phyloP scores from a whole-genome alignment of 805 yeast species.

The Starmerella vaccinii region DNA sequence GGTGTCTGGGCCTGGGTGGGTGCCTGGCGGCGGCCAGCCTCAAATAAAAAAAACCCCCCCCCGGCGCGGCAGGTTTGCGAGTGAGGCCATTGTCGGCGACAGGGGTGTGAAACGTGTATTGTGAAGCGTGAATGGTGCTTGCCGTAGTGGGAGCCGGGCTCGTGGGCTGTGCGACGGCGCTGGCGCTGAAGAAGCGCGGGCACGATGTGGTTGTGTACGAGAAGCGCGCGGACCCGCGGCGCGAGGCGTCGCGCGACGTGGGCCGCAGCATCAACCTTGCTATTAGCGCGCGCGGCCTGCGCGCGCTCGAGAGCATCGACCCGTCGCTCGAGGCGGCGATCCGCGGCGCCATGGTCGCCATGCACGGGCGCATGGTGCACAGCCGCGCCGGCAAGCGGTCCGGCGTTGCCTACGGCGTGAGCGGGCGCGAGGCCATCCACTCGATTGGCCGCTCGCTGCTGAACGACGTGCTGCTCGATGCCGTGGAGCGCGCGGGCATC shows the following conservation, averaged over 20 bases:
- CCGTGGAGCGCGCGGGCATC: slow-evolving; percentile 40
- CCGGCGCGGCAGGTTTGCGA: no score
- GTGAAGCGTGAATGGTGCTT: slow-evolving; percentile 21
- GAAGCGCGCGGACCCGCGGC: slow-evolving; percentile 58
- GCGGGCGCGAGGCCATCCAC: slow-evolving; percentile 66
- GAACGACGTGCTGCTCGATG: slow-evolving; percentile 56
- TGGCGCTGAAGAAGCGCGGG: slow-evolving; percentile 68
- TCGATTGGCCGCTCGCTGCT: slow-evolving; percentile 69
- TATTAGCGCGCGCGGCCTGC: slow-evolving; percentile 73
- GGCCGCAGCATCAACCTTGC: slow-evolving; percentile 70
- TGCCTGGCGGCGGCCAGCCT: no score
- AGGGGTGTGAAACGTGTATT: no score
- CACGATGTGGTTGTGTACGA: slow-evolving; percentile 65
- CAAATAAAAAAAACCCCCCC: no score
- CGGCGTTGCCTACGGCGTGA: slow-evolving; percentile 66
- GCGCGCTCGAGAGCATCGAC: slow-evolving; percentile 56
- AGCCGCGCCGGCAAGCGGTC: slow-evolving; percentile 39
- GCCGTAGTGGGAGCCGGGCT: slow-evolving; percentile 75
- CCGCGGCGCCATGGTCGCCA: slow-evolving; percentile 58
- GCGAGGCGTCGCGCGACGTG: slow-evolving; percentile 8
- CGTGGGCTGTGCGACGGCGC: slow-evolving; percentile 75
- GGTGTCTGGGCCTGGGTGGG: no score
- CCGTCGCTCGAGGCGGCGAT: slow-evolving; percentile 46
- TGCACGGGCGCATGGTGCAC: slow-evolving; percentile 87
- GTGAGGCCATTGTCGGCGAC: no score